phyloP scores from a whole-genome alignment of 805 yeast genomes.

The Starmerella scarabaei region DNA sequence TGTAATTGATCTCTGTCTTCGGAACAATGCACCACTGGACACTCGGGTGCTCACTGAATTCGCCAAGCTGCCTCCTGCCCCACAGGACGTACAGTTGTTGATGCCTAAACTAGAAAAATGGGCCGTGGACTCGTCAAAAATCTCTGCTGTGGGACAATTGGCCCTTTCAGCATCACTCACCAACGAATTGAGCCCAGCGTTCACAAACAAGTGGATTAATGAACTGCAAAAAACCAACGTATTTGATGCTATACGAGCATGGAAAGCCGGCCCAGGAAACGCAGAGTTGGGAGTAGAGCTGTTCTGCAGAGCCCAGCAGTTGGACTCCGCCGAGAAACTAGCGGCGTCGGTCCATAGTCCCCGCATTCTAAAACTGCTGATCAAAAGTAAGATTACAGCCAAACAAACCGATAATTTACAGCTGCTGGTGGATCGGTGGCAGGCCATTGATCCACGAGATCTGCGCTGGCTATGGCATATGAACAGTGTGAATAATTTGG shows the following conservation, averaged over 20 bases:
- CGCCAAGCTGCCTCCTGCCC: conserved; percentile 6
- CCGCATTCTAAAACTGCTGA: too few relatives aligned
- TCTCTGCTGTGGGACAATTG: conserved; percentile 8
- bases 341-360: conserved; percentile 1
- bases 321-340: conserved; percentile 7
- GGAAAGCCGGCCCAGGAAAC: conserved; percentile 1
- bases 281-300: conserved; percentile 3
- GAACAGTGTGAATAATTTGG: neutral
- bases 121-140: neutral
- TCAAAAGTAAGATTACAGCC: too few relatives aligned
- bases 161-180: conserved; percentile 3
- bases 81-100: conserved; percentile 1
- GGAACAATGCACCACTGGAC: conserved; percentile 5
- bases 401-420: conserved; percentile 4
- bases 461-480: conserved; percentile 14
- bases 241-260: conserved; percentile 12
- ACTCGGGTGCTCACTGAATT: conserved; percentile 2
- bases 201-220: conserved; percentile 1
- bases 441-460: conserved; percentile 13
- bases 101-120: conserved; percentile 9
- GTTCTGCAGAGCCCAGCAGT: conserved; percentile 11
- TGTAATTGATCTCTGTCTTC: conserved; percentile 5
- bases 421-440: conserved; percentile 13
- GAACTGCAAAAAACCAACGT: conserved; percentile 3
- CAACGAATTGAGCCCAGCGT: neutral